phyloP scores from a whole-genome alignment of 164 flowering plant genomes.

The Tetrastigma voinierianum region DNA sequence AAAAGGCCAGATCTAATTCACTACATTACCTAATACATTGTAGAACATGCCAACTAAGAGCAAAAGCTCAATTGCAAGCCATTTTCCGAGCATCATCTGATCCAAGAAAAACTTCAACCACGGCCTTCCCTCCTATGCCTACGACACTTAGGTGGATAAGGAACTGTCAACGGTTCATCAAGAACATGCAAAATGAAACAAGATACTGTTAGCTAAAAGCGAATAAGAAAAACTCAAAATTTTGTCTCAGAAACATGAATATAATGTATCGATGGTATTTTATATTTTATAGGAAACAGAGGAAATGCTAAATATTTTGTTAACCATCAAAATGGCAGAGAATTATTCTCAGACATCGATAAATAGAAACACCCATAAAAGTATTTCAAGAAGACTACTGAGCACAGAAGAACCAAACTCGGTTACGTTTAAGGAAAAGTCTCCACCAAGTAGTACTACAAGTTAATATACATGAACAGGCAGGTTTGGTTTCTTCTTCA shows the following conservation, averaged over 20 bases:
- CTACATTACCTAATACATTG: conserved; percentile 35
- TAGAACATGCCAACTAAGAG: conserved; percentile 28
- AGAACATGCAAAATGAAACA: background rate
- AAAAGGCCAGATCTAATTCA: background rate
- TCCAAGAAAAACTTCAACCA: conserved; percentile 17
- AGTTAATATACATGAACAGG: no score
- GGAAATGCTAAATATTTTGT: background rate
- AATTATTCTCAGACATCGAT: no score
- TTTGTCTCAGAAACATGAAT: background rate
- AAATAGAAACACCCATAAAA: no score
- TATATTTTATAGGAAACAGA: background rate
- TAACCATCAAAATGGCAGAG: background rate
- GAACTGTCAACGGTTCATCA: background rate
- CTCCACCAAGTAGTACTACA: no score
- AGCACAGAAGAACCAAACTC: no score
- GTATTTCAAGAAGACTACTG: no score
- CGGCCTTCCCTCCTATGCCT: background rate
- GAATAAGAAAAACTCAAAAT: background rate
- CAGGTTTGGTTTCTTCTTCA: no score
- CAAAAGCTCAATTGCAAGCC: conserved; percentile 33
- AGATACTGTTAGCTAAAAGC: background rate
- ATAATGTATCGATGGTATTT: background rate
- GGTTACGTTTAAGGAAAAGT: no score
- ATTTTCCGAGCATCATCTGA: conserved; percentile 36
- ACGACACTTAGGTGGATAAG: background rate